Evolutionary conservation across 139 green algal species (phyloP).

Genomic region (Raphidocelis subcapitata): DNA sequence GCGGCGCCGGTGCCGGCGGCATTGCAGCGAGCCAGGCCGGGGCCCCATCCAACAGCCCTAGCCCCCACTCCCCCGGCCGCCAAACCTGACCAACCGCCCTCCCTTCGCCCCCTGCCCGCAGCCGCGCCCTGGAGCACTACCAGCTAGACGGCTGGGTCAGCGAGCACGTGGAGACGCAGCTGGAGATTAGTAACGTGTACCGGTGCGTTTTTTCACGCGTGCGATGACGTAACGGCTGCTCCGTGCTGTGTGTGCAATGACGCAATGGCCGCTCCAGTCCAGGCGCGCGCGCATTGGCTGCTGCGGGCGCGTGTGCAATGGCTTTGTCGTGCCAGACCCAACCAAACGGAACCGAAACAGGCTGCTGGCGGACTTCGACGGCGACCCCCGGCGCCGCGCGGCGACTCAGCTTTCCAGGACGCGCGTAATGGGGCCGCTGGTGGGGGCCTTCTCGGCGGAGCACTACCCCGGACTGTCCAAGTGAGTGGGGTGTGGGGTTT

Average conservation of each 20-base stretch:
- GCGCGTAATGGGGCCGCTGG: slow-evolving; percentile 38
- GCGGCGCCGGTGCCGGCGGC: too few relatives aligned
- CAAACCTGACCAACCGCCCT: too few relatives aligned
- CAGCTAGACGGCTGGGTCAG: slow-evolving; percentile 58
- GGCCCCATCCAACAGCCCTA: too few relatives aligned
- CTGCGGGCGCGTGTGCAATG: neutral
- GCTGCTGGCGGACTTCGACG: slow-evolving; percentile 51
- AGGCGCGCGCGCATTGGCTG: neutral
- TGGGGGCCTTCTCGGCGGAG: slow-evolving; percentile 31
- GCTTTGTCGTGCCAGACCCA: neutral
- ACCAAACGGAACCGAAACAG: slow-evolving; percentile 15
- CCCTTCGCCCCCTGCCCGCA: neutral
- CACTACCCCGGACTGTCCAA: slow-evolving; percentile 43
- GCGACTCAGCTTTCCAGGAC: slow-evolving; percentile 47
- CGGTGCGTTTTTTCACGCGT: slow-evolving; percentile 8
- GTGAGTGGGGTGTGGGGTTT: too few relatives aligned
- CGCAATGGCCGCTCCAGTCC: neutral
- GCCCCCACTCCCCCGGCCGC: too few relatives aligned
- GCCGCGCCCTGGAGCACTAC: slow-evolving; percentile 44
- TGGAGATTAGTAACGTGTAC: slow-evolving; percentile 59
- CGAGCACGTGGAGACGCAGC: slow-evolving; percentile 47
- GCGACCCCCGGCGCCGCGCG: slow-evolving; percentile 19
- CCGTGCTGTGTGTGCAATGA: neutral
- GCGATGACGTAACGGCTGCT: neutral
- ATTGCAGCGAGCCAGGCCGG: too few relatives aligned